These are phyloP conservation scores for Earliella scabrosa DNA, from an alignment of 1,284 basidiomycete genomes.

Conservation along the genomic window DNA sequence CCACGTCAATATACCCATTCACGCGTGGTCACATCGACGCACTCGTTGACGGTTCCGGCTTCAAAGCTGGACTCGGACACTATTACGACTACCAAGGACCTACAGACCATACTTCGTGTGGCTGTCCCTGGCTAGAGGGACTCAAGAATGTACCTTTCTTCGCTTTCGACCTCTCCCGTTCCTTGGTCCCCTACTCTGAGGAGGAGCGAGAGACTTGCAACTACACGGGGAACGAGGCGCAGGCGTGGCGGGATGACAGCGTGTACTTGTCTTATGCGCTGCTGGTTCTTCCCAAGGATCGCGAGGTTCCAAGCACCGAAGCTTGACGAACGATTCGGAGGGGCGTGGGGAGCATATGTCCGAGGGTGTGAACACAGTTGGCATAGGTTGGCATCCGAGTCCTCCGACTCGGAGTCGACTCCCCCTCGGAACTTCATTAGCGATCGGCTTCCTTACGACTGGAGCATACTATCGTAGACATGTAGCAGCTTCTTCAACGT, in stretches of 20 bases:
- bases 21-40: constrained; percentile 32
- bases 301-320: background rate
- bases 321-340: no score
- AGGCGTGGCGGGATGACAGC: constrained; percentile 29
- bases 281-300: constrained; percentile 17
- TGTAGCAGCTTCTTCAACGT: no score
- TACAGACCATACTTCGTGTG: background rate
- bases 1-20: constrained; percentile 29
- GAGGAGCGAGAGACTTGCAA: constrained; percentile 20
- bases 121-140: constrained; percentile 15
- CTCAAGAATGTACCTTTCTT: constrained; percentile 33
- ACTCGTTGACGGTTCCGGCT: constrained; percentile 4
- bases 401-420: no score
- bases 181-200: constrained; percentile 21
- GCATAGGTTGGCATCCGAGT: no score
- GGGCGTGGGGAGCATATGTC: no score
- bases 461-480: no score
- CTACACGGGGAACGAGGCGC: constrained; percentile 33
- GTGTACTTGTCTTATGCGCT: constrained; percentile 37
- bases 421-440: no score
- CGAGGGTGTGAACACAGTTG: no score
- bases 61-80: background rate
- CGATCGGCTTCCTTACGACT: no score
- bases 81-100: background rate
- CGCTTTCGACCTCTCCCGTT: constrained; percentile 16